A percentile compares a stretch with the other conserved stretches of the same genome.
Evolutionary conservation across 345 rosid species (phyloP).

Genomic region (Sisymbrium altissimum): DNA sequence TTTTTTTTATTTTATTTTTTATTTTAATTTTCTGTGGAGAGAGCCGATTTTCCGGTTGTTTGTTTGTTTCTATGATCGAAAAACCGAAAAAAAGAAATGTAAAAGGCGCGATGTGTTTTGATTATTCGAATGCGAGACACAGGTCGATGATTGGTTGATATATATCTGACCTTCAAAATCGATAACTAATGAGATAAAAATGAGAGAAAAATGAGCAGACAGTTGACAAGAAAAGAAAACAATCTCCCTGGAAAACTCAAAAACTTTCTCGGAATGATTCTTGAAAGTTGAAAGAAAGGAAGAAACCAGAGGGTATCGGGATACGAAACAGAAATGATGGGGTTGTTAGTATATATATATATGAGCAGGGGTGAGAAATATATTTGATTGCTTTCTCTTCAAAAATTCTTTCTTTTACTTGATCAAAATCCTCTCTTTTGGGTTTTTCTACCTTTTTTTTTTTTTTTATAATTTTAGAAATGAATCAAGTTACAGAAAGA

Average conservation of each 20-base stretch:
- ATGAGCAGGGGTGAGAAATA: background rate
- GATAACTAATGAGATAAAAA: background rate
- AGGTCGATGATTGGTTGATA: background rate
- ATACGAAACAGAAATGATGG: background rate
- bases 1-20: background rate
- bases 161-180: background rate
- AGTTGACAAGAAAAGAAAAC: conserved; percentile 18
- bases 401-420: conserved; percentile 27
- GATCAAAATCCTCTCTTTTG: conserved; percentile 27
- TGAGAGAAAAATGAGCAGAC: conserved; percentile 18
- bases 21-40: conserved; percentile 16
- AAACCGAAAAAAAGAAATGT: background rate
- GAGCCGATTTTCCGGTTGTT: conserved; percentile 29
- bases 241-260: conserved; percentile 11
- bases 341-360: background rate
- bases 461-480: background rate
- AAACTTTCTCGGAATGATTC: conserved; percentile 1
- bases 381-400: conserved; percentile 19
- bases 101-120: background rate
- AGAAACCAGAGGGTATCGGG: background rate
- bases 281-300: background rate
- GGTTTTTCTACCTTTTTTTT: background rate
- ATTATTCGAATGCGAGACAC: background rate
- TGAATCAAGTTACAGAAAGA: background rate
- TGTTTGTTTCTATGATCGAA: conserved; percentile 16